Base-by-base conservation (phyloP, 2,329 filamentous ascomycete genomes). In the Corynespora cassiicola region DNA sequence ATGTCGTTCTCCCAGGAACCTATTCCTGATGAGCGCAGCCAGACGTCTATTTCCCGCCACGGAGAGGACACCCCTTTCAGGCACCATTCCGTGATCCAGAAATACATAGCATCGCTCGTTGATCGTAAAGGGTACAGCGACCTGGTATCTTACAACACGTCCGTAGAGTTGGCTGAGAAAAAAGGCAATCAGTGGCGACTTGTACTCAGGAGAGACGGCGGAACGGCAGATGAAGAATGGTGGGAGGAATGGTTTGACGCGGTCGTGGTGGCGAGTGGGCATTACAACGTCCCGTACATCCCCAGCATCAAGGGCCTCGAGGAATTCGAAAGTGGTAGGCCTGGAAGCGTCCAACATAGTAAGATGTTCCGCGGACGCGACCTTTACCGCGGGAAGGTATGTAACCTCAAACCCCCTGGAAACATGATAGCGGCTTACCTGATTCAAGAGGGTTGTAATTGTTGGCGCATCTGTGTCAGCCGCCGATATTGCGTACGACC, bases 401-500 rank as follows among this genome's bases (percentile, higher is more conserved):
- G 42, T 26, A 10, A 12, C 15, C n/a, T 15, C 12, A 10, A 14
- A 10, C 18, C 12, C 14, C 6, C 9, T 11, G 8, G 18, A 4
- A 7, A 16, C 44, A 12, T 21, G 33, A 15, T n/a, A 11, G 8
- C 14, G n/a, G 31, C 42, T 54, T 10, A 50, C n/a, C 7, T 7
- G 11, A 2, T 21, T 29, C 7, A 20, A 83, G 79, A 74, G 69
- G 42, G 78, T 86, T 0, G 69, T 86, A 0, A 75, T 84, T 0
- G 80, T 87, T 1, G 83, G 84, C 3, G 82, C 80, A 1, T 84
- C 80, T 1, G 82, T 86, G 3, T 86, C 82, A 0, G 82, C 79
- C 0, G 77, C 80, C 18, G 84, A 87, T 51, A 84, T 84, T 9
- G 74, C 78, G 2, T 74, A 77, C 39, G 77, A 80, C 35, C 67